Conservation (phyloP, 176 grass and related monocot genomes). For the Luzula sylvatica region DNA sequence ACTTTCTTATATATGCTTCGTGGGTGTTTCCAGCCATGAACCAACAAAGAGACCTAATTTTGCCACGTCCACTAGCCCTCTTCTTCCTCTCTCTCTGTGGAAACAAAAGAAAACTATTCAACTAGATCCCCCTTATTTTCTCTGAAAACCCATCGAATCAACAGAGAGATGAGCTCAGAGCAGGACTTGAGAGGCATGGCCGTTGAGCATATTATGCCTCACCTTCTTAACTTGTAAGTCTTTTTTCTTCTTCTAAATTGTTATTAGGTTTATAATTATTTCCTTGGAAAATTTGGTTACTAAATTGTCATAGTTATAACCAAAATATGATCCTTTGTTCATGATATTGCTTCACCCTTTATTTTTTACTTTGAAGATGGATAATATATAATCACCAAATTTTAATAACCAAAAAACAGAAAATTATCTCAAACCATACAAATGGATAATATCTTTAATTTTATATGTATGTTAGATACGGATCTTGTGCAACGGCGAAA, state of each 20-base stretch:
- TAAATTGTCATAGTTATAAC: too few species aligned
- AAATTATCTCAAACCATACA: too few species aligned
- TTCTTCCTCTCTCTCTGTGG: background rate
- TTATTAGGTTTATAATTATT: background rate
- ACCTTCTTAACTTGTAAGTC: conserved; percentile 34
- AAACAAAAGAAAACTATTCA: background rate
- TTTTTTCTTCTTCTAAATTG: background rate
- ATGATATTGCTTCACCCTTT: too few species aligned
- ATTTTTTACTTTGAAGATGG: too few species aligned
- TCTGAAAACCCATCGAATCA: background rate
- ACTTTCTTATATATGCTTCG: too few species aligned
- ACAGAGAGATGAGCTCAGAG: conserved; percentile 1
- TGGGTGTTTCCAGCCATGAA: conserved; percentile 11
- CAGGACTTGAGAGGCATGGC: conserved; percentile 9
- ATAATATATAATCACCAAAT: too few species aligned
- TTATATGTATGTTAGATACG: conserved; percentile 28
- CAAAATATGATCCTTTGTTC: too few species aligned
- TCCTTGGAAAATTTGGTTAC: too few species aligned
- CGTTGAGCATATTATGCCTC: conserved; percentile 25
- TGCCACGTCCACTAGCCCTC: background rate
- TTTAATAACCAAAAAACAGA: too few species aligned
- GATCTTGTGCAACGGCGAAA: conserved; percentile 32
- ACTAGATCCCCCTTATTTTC: background rate
- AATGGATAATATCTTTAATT: too few species aligned
- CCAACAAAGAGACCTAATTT: background rate